Base-by-base conservation (phyloP, 495 filamentous ascomycete species). In the Cudoniella acicularis region DNA sequence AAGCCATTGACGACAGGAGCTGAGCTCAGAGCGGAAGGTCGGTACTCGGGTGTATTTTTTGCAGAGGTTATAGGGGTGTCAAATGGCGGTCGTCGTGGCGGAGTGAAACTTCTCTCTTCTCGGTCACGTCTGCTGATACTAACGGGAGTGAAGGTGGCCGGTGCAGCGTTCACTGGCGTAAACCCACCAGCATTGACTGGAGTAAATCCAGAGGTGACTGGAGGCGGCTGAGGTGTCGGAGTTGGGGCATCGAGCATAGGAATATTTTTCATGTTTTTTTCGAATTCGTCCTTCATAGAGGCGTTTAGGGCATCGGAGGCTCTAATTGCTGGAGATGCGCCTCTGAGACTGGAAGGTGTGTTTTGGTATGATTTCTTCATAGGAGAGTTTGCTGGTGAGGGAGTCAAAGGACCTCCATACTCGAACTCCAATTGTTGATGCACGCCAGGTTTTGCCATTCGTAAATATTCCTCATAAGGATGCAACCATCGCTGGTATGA, bases 401-500 rank as follows among this genome's bases (percentile, higher is more conserved):
- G 93, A 0, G 93, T 97, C 48, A 92, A 84, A 13, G 92, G 93
- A 1, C 94, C 94, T 64, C 95, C 95, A 70, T 96, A 88, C 70
- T 97, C 91, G 30, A 88, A 79, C 66, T 99, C 95, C 24, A 97
- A 78, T 70, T 96, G 91, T 69, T 96, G 91, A 63, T 96, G 93
- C 1, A 99, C 92, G n/a, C 92, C 90, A 3, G 95, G 94, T 71
- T 97, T 99, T 43, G 92, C 93, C 26, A 91, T 77, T 46, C 87
- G 83, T 24, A 99, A 79, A 69, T 96, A 99, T 60, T 97, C 92
- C 73, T 99, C 94, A 68, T 97, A 99, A 0, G 94, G 94, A 67
- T 90, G 87, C 10, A 99, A 84, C 86, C 93, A 99, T 69, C 91
- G 84, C 68, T 96, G 90, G 66, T 94, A 99, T 4, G 95, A 98